Evolutionary conservation across 2,329 filamentous ascomycete species (phyloP), one percentile per base, ranked within the genome.

Genomic region (Verticillium dahliae): DNA sequence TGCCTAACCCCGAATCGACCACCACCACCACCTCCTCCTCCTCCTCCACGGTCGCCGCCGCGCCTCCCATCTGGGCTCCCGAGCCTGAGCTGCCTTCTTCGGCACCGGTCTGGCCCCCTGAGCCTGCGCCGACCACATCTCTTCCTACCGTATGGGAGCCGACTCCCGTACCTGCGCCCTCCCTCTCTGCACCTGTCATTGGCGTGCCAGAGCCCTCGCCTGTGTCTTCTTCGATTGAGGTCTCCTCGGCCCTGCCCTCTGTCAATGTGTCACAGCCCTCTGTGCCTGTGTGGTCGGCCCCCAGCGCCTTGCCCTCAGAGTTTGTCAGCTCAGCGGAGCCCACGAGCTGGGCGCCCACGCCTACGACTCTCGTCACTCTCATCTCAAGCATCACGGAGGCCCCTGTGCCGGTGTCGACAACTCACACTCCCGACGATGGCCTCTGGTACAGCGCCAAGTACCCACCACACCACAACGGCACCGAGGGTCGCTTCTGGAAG

Each of bases 391-490:
- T 68, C 9, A 61, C 61, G 22, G 63, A 63, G n/a, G 54, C 59
- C 3, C 33, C 61, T 11, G 64, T 65, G 10, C 66, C 69, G 14
- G 62, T 67, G 35, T 65, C 69, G n/a, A 65, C 67, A 38, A 64
- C 61, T 14, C 63, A 65, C 27, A 72, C 72, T 13, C 71, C 75
- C 50, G 78, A 81, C 61, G 65, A 81, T 60, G 79, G 79, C 18
- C 69, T 69, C 58, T 81, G 79, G 80, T 77, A 79, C 62, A 79
- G 79, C 3, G 73, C 73, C 0, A 64, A 65, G 35, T 81, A 80
- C 60, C 76, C 77, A 2, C 54, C 76, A 0, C 79, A 76, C 76
- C 81, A 79, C 63, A 81, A 79, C 63, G 73, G 68, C 59, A 79
- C 78, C 1, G 62, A 68, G 35, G 61, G 54, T 14, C 68, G 61